Percentiles rank a stretch among this genome's conserved stretches.
phyloP scores from a whole-genome alignment of 805 yeast genomes.

The Pichia paraexigua region DNA sequence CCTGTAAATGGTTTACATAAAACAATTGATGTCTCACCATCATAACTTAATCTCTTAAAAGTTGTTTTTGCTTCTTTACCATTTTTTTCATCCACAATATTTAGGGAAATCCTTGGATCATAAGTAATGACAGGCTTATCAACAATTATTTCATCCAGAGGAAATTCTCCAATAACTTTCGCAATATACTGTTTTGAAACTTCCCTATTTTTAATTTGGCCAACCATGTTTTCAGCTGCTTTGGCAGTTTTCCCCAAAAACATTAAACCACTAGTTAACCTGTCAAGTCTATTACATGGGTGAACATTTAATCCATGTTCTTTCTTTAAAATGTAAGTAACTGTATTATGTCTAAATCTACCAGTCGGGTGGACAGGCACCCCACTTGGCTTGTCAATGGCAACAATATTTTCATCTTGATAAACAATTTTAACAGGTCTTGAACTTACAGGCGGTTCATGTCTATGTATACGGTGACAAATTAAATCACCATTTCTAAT shows the following conservation, averaged over 20 bases:
- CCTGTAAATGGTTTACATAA: constrained; percentile 85
- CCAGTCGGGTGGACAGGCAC: constrained; percentile 97
- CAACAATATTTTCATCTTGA: constrained; percentile 69
- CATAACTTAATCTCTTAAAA: constrained; percentile 61
- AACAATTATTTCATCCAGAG: constrained; percentile 42
- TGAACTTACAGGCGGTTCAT: constrained; percentile 78
- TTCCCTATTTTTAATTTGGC: constrained; percentile 62
- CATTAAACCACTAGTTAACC: constrained; percentile 90
- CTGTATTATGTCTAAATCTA: constrained; percentile 62
- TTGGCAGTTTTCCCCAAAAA: constrained; percentile 75
- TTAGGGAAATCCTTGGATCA: constrained; percentile 67
- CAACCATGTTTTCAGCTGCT: constrained; percentile 70
- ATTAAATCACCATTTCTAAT: constrained; percentile 79
- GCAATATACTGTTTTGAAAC: constrained; percentile 83
- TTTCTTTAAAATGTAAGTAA: constrained; percentile 67
- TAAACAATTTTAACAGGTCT: constrained; percentile 54
- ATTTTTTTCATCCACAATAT: constrained; percentile 41
- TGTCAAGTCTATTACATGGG: constrained; percentile 80
- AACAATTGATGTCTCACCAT: constrained; percentile 61
- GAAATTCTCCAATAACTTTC: constrained; percentile 80
- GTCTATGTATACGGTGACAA: constrained; percentile 72
- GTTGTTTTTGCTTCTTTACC: constrained; percentile 56
- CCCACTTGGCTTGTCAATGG: constrained; percentile 90
- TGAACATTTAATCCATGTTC: constrained; percentile 64
- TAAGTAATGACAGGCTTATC: constrained; percentile 63